Conservation (phyloP, 2,329 filamentous ascomycete genomes). For the Claviceps humidiphila region DNA sequence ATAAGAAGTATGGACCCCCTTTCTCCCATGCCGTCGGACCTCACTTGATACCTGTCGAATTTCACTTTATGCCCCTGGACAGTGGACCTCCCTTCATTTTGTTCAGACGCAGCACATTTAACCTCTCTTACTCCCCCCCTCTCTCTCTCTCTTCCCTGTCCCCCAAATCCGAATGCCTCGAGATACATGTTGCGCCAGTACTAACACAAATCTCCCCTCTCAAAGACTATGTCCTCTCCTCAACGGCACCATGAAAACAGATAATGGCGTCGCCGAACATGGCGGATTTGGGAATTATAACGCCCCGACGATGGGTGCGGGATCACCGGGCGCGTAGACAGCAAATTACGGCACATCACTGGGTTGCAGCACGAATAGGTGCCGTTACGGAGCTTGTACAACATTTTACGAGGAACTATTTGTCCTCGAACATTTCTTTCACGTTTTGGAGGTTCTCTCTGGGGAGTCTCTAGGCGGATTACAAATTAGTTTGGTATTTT, state of each 20-base stretch:
- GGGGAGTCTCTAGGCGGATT: no score
- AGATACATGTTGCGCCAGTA: background rate
- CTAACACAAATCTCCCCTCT: constrained; percentile 9
- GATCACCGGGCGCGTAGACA: constrained; percentile 15
- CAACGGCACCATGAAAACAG: constrained; percentile 64
- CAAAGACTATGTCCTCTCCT: constrained; percentile 68
- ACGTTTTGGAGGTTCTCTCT: no score
- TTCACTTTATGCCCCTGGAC: constrained; percentile 1
- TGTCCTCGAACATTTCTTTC: no score
- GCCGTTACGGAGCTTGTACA: no score
- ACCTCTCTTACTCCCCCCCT: background rate
- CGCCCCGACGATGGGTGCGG: constrained; percentile 21
- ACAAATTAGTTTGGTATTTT: no score
- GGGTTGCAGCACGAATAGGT: no score
- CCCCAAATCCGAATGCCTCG: background rate
- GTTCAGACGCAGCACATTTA: no score
- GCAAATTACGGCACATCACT: background rate
- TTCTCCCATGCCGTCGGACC: constrained; percentile 17
- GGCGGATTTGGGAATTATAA: constrained; percentile 46
- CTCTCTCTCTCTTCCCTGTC: background rate
- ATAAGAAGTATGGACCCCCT: constrained; percentile 68
- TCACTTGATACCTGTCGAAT: no score
- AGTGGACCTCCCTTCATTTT: background rate
- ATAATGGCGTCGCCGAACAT: constrained; percentile 41
- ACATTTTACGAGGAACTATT: background rate